Base-by-base conservation (phyloP, 129 eudicot genomes). In the Tagetes erecta region DNA sequence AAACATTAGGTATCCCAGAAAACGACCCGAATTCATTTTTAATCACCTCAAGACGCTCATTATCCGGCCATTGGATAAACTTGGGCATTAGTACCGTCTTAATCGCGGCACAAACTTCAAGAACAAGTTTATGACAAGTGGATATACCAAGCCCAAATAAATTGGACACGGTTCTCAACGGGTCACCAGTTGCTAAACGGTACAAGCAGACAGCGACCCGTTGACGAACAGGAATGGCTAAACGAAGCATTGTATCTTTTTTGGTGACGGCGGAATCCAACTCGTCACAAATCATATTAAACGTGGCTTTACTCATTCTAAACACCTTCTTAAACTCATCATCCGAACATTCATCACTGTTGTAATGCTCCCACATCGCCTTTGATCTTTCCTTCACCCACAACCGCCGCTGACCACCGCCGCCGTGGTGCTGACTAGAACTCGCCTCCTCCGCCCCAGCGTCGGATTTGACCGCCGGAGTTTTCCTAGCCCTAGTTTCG, bases 321-420 rank as follows among this genome's bases (percentile, higher is more conserved):
- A 92, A 92, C 0, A 80, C 88, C 3, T 67, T 81, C 42, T 78
- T 81, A 55, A 92, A 92, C 70, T 92, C 96, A 34, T 83, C 85
- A 5, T 86, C 86, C 0, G 97, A 86, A 34, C 83, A 92, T n/a
- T 85, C 96, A 1, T 82, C 83, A 55, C 89, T 84, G 44, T 76
- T 85, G 47, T 83, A 80, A 34, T 78, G 78, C 70, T 89, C 91
- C 97, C 97, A 92, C 97, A 96, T 78, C 50, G 84, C 97, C 20
- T 89, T 89, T 0, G 97, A 87, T 78, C 97, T 74, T 51, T 78
- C 86, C 78, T 92, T 92, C 74, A 92, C 96, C 97, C 97, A 92
- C 47, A 92, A 53, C 76, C 97, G 59, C 73, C 95, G 69, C 80
- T 58, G 77, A 10, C 47, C 47, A 44, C 47, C 72, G 5, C 58